Conservation (phyloP, 805 yeast species). For the Tetrapisispora pingtungensis region DNA sequence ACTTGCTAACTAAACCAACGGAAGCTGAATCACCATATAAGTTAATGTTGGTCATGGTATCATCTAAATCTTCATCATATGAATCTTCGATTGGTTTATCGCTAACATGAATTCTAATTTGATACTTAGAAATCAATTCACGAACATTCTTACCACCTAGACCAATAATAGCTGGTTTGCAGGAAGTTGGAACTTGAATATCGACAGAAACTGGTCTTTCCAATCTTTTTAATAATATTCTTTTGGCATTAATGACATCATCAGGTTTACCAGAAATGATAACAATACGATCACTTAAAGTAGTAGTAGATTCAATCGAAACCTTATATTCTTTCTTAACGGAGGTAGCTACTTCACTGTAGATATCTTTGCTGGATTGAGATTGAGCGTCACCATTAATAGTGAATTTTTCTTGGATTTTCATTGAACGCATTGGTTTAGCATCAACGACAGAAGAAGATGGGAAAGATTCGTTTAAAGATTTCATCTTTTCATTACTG, state of each 20-base stretch:
- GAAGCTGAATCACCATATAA: slow-evolving; percentile 82
- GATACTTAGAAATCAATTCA: slow-evolving; percentile 64
- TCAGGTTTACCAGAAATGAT: slow-evolving; percentile 65
- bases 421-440: slow-evolving; percentile 45
- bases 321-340: slow-evolving; percentile 52
- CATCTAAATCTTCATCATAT: slow-evolving; percentile 47
- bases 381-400: slow-evolving; percentile 60
- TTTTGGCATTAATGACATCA: slow-evolving; percentile 58
- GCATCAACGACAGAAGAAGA: slow-evolving; percentile 11
- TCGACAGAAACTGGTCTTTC: slow-evolving; percentile 58
- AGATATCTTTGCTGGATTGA: slow-evolving; percentile 50
- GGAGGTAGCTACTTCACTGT: slow-evolving; percentile 52
- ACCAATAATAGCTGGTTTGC: slow-evolving; percentile 76
- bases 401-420: slow-evolving; percentile 69
- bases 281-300: slow-evolving; percentile 71
- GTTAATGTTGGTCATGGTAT: slow-evolving; percentile 46
- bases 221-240: slow-evolving; percentile 62
- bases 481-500: slow-evolving; percentile 13
- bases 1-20: slow-evolving; percentile 57
- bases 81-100: slow-evolving; percentile 29
- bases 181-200: slow-evolving; percentile 65
- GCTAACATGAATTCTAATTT: slow-evolving; percentile 53
- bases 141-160: slow-evolving; percentile 72
- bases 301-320: slow-evolving; percentile 71
- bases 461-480: slow-evolving; percentile 10